phyloP scores from a whole-genome alignment of 352 stramenopile genomes.

The Globisporangium splendens region DNA sequence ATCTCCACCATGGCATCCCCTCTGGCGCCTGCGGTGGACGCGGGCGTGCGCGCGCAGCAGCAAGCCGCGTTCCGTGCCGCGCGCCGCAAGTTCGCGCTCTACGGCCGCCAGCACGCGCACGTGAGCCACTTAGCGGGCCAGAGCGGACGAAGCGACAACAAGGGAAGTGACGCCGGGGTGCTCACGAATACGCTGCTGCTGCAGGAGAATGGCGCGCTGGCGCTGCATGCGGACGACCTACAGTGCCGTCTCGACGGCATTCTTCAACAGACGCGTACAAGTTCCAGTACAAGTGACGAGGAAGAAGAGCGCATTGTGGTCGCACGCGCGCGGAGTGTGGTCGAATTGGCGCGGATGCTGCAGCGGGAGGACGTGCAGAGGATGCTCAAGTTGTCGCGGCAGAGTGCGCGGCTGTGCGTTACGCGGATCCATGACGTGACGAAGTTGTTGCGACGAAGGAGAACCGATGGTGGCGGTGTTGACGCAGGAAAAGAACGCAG shows the following conservation, averaged over 20 bases:
- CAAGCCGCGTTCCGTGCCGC: slow-evolving; percentile 18
- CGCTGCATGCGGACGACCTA: slow-evolving; percentile 47
- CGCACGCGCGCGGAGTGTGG: slow-evolving; percentile 23
- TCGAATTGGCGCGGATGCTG: slow-evolving; percentile 39
- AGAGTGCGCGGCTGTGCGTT: slow-evolving; percentile 15
- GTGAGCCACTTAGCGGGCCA: slow-evolving; percentile 27
- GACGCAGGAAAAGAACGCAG: not conserved
- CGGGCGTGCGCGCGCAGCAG: not conserved
- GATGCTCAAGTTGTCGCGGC: slow-evolving; percentile 28
- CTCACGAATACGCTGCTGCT: slow-evolving; percentile 57
- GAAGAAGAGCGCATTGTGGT: slow-evolving; percentile 1
- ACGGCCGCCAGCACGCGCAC: slow-evolving; percentile 41
- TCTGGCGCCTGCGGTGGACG: not conserved
- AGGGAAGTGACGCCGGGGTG: not conserved
- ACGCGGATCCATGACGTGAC: slow-evolving; percentile 34
- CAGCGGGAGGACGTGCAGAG: slow-evolving; percentile 27
- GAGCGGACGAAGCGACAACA: slow-evolving; percentile 3
- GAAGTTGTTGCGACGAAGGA: slow-evolving; percentile 8
- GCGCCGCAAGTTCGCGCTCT: slow-evolving; percentile 45
- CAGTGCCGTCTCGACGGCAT: slow-evolving; percentile 61
- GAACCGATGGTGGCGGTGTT: not conserved
- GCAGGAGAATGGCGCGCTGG: slow-evolving; percentile 53
- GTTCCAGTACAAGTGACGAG: slow-evolving; percentile 1
- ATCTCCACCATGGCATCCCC: not conserved
- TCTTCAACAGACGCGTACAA: slow-evolving; percentile 4